Conservation (phyloP, 345 rosid genomes). For the Brassica incana region DNA sequence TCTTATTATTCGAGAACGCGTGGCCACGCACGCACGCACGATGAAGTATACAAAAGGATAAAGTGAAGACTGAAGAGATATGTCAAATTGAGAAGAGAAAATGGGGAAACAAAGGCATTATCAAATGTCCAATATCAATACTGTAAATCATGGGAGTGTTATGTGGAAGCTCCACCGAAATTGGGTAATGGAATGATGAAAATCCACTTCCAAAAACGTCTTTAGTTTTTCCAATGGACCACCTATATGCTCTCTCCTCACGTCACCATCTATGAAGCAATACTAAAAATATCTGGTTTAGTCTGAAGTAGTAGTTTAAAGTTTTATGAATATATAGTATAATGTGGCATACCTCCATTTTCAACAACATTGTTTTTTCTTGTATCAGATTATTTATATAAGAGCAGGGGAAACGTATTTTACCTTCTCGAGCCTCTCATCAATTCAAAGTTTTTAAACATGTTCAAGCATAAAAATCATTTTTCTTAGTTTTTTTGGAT, state of each 20-base stretch:
- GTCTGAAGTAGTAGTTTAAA: not conserved
- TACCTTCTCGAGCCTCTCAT: too few species aligned
- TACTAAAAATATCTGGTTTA: not conserved
- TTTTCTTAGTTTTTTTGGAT: too few species aligned
- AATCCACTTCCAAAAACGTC: slow-evolving; percentile 18
- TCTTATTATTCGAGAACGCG: not conserved
- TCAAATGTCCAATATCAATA: slow-evolving; percentile 15
- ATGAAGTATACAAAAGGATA: not conserved
- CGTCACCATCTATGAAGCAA: not conserved
- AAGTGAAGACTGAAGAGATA: not conserved
- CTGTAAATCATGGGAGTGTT: slow-evolving; percentile 32
- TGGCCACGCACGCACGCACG: not conserved
- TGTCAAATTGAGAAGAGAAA: not conserved
- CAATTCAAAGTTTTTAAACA: too few species aligned
- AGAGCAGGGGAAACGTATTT: too few species aligned
- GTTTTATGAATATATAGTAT: too few species aligned
- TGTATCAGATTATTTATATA: too few species aligned
- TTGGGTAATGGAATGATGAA: slow-evolving; percentile 8
- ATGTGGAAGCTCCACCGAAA: slow-evolving; percentile 27
- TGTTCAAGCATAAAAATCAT: too few species aligned
- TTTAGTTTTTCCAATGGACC: not conserved
- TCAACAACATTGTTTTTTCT: too few species aligned
- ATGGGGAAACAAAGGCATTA: not conserved
- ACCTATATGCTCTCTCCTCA: too few species aligned
- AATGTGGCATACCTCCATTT: too few species aligned